These are phyloP conservation scores for Microglena sp. DNA, from an alignment of 139 green algal species.

Conservation along the genomic window DNA sequence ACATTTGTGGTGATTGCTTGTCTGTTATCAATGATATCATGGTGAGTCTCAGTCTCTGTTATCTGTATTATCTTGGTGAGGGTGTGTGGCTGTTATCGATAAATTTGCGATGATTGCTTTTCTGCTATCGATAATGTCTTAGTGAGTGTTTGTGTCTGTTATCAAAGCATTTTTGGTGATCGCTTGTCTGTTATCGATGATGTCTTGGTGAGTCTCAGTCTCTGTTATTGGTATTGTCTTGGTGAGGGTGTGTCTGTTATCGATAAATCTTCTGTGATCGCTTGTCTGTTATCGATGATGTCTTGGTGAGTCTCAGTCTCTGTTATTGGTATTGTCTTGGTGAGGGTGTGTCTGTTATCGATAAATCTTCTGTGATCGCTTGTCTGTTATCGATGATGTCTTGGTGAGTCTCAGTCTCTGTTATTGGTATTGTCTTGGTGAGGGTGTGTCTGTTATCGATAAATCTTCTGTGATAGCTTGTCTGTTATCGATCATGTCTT, in stretches of 20 bases:
- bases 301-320: no score
- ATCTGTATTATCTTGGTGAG: background rate
- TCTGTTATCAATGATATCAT: background rate
- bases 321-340: no score
- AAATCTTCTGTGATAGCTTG: background rate
- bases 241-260: no score
- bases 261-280: no score
- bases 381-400: slow-evolving; percentile 2
- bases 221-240: no score
- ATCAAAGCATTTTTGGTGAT: no score
- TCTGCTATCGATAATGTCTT: background rate
- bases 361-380: no score
- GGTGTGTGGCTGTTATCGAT: background rate
- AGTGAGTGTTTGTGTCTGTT: no score
- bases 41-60: background rate
- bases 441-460: background rate
- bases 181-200: no score
- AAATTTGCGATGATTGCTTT: background rate
- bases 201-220: no score
- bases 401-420: background rate
- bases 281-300: no score
- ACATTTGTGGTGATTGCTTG: background rate
- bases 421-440: background rate
- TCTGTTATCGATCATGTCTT: background rate
- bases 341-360: no score